Evolutionary conservation across 2,329 filamentous ascomycete species (phyloP), one percentile per base, ranked within the genome.

Genomic region (Aspergillus pseudonomiae): DNA sequence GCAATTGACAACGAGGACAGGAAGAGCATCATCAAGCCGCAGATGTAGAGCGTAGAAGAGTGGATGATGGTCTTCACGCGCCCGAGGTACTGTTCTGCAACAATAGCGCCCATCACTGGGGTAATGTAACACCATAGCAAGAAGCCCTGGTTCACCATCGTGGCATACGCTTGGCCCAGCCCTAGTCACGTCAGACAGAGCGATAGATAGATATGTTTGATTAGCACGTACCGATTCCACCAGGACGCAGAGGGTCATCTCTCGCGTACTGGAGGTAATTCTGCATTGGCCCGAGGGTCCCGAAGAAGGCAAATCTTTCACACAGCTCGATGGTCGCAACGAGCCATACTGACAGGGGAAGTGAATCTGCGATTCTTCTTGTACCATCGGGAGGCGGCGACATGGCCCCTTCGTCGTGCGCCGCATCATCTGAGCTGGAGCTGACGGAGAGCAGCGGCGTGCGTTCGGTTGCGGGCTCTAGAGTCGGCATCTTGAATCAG

Each of bases 101-200:
- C 45, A 16, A 83, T 79, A 24, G 82, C 84, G 61, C 82, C 80
- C 6, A 81, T 60, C 6, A 85, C 78, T 4, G 84, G 84, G 19
- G 81, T 81, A 43, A 81, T 60, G 69, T 81, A 82, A 57, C 77
- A 76, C 75, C 77, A 81, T 71, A 82, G 80, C 46, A 70, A 71
- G 67, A 78, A 79, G 72, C 46, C 32, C 30, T 54, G 43, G 56
- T 53, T 61, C 21, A 64, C 28, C 24, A 59, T 53, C 6, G 62
- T 64, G 4, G 62, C 62, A 53, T 43, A 28, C 5, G 58, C 43
- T 32, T 64, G 62, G 2, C 59, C 59, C 28, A 61, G 26, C 19
- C 62, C 62, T 58, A 61, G 24, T 52, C 53, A 21, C 28, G 43
- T 34, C 36, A 52, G 36, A 58, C 61, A 57, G 34, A 14, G 45